Base-by-base conservation (phyloP, 306 rosid species). In the Fragaria ananassa region DNA sequence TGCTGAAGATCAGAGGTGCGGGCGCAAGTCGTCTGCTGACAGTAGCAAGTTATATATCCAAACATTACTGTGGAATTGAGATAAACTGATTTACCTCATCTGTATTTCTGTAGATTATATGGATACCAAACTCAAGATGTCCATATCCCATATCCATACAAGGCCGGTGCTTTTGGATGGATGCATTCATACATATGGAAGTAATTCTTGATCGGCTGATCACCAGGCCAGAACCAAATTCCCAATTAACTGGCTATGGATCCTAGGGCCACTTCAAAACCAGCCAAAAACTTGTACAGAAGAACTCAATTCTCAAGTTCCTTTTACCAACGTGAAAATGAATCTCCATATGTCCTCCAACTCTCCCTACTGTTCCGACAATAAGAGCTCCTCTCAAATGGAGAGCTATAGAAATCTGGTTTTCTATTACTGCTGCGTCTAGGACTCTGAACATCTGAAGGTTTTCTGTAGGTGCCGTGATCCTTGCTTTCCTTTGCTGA, bases 381-480 rank as follows among this genome's bases (percentile, higher is more conserved):
- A 60, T 72, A 58, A 5, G 85, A 62, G 45, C 75, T 82, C 78
- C 83, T 84, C 72, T 82, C 93, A 42, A 66, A 81, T 34, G 87
- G 88, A 62, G 85, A 83, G 78, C 79, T 83, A 73, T 84, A 72
- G 68, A 51, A 80, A 77, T 86, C 87, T 54, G 79, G 68, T 6
- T 84, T 75, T 46, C 75, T 13, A 41, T n/a, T 75, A 19, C 27
- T 49, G 72, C 46, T 74, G 76, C 71, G 61, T 73, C 87, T 85
- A 84, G 54, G 78, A 68, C 87, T 84, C 65, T 64, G 75, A 71
- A 39, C 58, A 70, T 88, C 88, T 37, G 93, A 81, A 68, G 89
- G 53, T 79, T 86, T 88, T 78, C 93, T 85, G 74, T 81, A 14
- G 10, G 81, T 50, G 83, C 91, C 78, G 68, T 88, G 81, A 77